These are phyloP conservation scores for Boletus vermiculosoides DNA, from an alignment of 768 basidiomycete genomes.

Conservation along the genomic window DNA sequence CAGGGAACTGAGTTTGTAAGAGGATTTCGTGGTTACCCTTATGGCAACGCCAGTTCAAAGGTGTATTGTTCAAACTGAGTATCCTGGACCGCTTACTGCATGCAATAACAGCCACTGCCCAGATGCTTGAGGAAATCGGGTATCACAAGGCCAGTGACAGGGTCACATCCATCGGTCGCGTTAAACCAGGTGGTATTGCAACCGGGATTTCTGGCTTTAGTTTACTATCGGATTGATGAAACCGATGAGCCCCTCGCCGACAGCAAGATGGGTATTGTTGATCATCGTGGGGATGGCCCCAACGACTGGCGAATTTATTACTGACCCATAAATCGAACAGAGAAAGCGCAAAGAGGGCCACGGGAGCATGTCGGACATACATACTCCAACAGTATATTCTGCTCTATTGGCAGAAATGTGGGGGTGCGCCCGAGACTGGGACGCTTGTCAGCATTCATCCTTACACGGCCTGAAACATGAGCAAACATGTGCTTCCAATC, in stretches of 20 bases:
- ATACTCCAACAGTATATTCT: too few species aligned
- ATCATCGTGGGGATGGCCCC: not conserved
- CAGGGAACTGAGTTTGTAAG: too few species aligned
- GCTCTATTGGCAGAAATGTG: too few species aligned
- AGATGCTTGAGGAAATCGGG: not conserved
- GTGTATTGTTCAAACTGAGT: too few species aligned
- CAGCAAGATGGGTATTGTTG: not conserved
- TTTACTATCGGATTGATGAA: slow-evolving; percentile 9
- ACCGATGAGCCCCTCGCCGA: not conserved
- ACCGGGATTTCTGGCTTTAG: slow-evolving; percentile 41
- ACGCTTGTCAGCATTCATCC: too few species aligned
- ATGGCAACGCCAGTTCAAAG: not conserved
- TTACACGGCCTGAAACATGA: too few species aligned
- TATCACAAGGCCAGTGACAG: slow-evolving; percentile 38
- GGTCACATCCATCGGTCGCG: slow-evolving; percentile 38
- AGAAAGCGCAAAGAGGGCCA: too few species aligned
- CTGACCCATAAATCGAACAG: not conserved
- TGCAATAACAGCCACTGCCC: not conserved
- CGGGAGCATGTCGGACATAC: too few species aligned
- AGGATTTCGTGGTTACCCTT: not conserved
- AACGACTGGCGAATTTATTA: not conserved
- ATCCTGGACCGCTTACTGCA: slow-evolving; percentile 5
- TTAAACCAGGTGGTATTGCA: slow-evolving; percentile 41
- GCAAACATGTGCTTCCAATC: too few species aligned
- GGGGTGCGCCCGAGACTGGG: too few species aligned